Conservation (phyloP, 495 filamentous ascomycete species). For the Aspergillus panamensis region DNA sequence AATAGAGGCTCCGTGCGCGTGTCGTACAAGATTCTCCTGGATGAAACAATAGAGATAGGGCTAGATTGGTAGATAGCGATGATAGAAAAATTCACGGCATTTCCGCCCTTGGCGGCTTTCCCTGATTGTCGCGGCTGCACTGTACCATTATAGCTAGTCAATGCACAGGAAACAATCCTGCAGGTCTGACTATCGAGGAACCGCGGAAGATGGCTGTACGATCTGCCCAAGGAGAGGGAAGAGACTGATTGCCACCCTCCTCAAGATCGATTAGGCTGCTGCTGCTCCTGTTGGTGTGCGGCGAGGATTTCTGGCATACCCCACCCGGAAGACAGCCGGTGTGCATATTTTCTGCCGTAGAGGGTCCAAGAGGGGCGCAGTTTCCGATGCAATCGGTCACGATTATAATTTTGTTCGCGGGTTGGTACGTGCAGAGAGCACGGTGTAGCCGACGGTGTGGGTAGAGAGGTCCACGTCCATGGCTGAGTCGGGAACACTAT, state of each 20-base stretch:
- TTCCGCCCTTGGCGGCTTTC: not conserved
- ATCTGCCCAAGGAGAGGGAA: not conserved
- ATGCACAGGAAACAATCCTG: constrained; percentile 8
- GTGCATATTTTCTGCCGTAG: not conserved
- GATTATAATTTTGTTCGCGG: not conserved
- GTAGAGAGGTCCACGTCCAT: not conserved
- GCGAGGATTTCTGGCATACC: not conserved
- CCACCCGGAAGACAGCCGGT: constrained; percentile 8
- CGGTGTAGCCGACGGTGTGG: constrained; percentile 1
- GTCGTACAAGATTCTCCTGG: not conserved
- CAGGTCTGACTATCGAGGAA: constrained; percentile 8
- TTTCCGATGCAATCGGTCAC: no score
- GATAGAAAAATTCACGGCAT: not conserved
- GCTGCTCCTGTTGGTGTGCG: not conserved
- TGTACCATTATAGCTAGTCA: constrained; percentile 13
- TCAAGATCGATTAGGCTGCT: constrained; percentile 8
- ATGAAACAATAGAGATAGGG: not conserved
- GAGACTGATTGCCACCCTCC: constrained; percentile 4
- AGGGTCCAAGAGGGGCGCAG: not conserved
- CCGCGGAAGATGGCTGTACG: constrained; percentile 7
- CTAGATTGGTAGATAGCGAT: not conserved
- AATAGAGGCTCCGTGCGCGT: not conserved
- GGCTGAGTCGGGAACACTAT: constrained; percentile 7
- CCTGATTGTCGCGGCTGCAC: not conserved
- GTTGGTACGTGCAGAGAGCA: constrained; percentile 11